Base-by-base conservation (phyloP, 768 basidiomycete species). In the Saitozyma podzolica region DNA sequence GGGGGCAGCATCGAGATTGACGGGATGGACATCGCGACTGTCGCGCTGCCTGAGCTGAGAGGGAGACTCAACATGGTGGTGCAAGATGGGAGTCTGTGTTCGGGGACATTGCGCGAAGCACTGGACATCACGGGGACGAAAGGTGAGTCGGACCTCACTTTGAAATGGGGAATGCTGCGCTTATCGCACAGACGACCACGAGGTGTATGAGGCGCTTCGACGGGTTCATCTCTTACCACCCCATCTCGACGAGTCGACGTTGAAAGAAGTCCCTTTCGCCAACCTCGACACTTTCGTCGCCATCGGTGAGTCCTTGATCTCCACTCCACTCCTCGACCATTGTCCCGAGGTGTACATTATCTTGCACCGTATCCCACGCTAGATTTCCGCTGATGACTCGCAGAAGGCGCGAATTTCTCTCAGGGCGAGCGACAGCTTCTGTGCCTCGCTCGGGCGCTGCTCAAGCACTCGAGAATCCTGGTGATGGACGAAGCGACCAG, bases 401-500 rank as follows among this genome's bases (percentile, higher is more conserved):
- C 48, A 65, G 70, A 66, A 57, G 74, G 70, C 41, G 62, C 59
- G 29, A 78, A 80, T 50, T 76, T 79, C 58, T 67, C 62, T 54
- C 72, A 76, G 29, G 79, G 79, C 2, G 72, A 80, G 53, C 52
- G 78, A 40, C 79, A 80, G 57, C 62, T 80, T 10, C 63, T 80
- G n/a, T 72, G 75, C 47, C 58, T 80, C 0, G 76, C 76, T 16
- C 52, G 77, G 43, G 77, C 78, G 9, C 50, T 80, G 48, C 55
- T 80, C 52, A 76, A 76, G 60, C 50, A 57, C 14, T 69, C 76
- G 14, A 77, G 65, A 49, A 64, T 80, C 11, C 55, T 79, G n/a
- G 70, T 80, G 1, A 72, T 80, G 70, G 79, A 78, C 63, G 77
- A 79, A 69, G 78, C 78, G 1, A 79, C 78, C 6, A 74, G 74